These are phyloP conservation scores for Rutstroemia sp. DNA, from an alignment of 2,329 filamentous ascomycete genomes.

Conservation along the genomic window DNA sequence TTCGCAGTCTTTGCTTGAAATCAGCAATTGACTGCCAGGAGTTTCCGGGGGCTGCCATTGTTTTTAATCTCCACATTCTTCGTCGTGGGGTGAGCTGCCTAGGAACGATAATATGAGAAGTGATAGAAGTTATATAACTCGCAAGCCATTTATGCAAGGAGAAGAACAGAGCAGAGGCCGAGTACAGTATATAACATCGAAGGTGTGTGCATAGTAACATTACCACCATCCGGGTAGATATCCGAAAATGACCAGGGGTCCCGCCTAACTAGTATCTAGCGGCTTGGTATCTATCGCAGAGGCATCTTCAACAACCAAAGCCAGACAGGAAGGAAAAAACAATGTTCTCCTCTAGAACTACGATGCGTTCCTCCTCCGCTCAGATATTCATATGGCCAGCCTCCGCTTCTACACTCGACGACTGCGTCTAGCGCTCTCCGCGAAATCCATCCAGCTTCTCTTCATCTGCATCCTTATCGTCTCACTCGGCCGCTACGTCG, in stretches of 20 bases:
- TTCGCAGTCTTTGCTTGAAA: no score
- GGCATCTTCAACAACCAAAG: neutral
- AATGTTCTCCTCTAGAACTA: neutral
- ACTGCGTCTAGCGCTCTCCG: slow-evolving; percentile 14
- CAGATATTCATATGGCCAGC: slow-evolving; percentile 14
- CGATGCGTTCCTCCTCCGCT: neutral
- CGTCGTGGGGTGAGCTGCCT: no score
- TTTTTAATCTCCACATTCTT: no score
- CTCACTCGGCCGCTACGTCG: slow-evolving; percentile 16
- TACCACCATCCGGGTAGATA: no score
- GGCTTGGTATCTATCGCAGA: neutral
- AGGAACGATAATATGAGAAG: no score
- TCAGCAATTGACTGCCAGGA: no score
- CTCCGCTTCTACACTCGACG: slow-evolving; percentile 18
- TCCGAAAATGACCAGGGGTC: neutral
- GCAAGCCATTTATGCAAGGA: no score
- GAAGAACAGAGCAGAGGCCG: no score
- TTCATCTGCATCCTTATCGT: slow-evolving; percentile 13
- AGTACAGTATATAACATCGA: no score
- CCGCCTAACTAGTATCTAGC: neutral
- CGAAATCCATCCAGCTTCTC: slow-evolving; percentile 14
- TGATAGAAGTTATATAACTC: no score
- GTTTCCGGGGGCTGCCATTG: no score
- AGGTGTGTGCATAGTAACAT: no score
- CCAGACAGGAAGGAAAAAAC: neutral